Base-by-base conservation (phyloP, 129 eudicot genomes). In the Solidago caesia region DNA sequence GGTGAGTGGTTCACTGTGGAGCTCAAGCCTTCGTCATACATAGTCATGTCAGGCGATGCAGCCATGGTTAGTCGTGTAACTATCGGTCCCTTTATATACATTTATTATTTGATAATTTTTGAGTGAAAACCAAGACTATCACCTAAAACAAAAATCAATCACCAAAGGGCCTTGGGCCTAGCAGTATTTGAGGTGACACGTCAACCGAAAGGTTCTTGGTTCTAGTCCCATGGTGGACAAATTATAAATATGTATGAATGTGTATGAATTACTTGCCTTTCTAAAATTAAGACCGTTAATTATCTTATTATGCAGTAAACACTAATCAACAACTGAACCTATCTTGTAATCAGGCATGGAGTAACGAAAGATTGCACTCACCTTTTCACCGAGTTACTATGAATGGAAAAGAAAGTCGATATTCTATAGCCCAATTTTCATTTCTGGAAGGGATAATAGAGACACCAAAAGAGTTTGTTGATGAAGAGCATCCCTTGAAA, bases 41-140 rank as follows among this genome's bases (percentile, higher is more conserved):
- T 91, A 16, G 90, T 91, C 79, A 90, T 87, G 90, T 85, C 96
- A 1, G 92, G 89, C 10, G 92, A 90, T 15, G 96, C 84, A 29
- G 88, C 88, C 64, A 87, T 85, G 92, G 92, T 89, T 55, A 14
- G 82, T 69, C 48, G 27, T 44, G 44, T 13, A 29, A 4, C 51
- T 15, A 11, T 56, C 51, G 6, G 10, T 52, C 46, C n/a, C 46
- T 33, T 2, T 43, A 43, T 42, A 65, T 5, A 4, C 33, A 43
- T 5, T 39, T 62, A 4, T 14, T 63, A 4, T 16, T 11, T 4
- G 1, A 44, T 16, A 47, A 44, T 48, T 48, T n/a, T n/a, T n/a
- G n/a, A n/a, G n/a, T n/a, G n/a, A n/a, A n/a, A n/a, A n/a, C n/a
- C n/a, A n/a, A n/a, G n/a, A n/a, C n/a, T n/a, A n/a, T n/a, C n/a